Evolutionary conservation across 2,329 filamentous ascomycete species (phyloP), one percentile per base, ranked within the genome.

Genomic region (Rhexocercosporidium sp.): DNA sequence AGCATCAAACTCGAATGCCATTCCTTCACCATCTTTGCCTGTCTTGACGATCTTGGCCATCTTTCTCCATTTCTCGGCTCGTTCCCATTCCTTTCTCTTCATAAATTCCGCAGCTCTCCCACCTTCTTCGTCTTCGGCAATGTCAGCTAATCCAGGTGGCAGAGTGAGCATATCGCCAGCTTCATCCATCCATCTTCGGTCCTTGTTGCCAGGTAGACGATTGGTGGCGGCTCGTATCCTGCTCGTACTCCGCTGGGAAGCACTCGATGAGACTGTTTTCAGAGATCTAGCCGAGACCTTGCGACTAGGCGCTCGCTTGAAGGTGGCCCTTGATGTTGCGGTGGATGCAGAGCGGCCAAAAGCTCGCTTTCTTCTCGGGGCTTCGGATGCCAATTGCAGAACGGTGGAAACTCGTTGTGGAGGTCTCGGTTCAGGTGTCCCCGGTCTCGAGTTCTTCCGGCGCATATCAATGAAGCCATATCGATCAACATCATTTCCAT

Each of bases 1-100:
- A 44, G 87, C 86, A 79, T 97, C 94, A 77, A 98, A 98, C 64
- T 94, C 91, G 74, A 88, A 89, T 69, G 88, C 81, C 80, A 88
- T 88, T 59, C 87, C 88, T 76, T 86, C 82, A 41, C 84, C 83
- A 66, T 84, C 81, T 51, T 73, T 80, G 46, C 82, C 83, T n/a
- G 78, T 80, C 59, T 81, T 85, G 67, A 84, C 77, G 25, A 87
- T 79, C 73, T 84, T 88, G 67, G 88, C 88, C 88, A 90, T 90
- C 73, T 83, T 88, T 62, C 86, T 83, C 88, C 88, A 90, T 74
- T 91, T 91, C 74, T 90, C 88, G 2, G 88, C 82, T 11, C 89
- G 82, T 69, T 85, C 82, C 77, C 82, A 84, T 76, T 91, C 89
- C 75, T 90, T 90, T 66, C 83, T 84, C 76, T 89, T 90, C 66